Base-by-base conservation (phyloP, 164 flowering plant genomes). In the Magnolia changhungtana region DNA sequence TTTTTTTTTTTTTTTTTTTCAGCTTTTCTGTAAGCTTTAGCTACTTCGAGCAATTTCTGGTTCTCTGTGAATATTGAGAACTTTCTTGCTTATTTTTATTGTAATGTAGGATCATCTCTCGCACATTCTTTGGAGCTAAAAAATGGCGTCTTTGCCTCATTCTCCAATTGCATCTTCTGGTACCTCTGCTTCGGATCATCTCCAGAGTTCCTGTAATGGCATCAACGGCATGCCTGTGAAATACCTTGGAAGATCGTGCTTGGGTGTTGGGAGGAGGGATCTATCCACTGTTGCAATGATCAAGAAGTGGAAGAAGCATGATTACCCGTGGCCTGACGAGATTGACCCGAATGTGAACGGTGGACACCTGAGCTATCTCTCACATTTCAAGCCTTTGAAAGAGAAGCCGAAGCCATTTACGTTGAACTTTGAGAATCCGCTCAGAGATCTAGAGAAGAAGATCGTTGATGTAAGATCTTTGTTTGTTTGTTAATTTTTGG, bases 361-460 rank as follows among this genome's bases (percentile, higher is more conserved):
- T 6, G 97, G 95, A 63, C 61, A 82, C 19, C 85, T 90, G 7
- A 86, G 80, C 59, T 90, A 91, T 78, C 88, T 94, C 51, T 94
- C 98, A 1, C 81, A 70, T 81, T 96, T 96, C 86, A 94, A 96
- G 89, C 98, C 97, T 49, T 79, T 91, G 78, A 88, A 86, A 78
- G 94, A 90, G 83, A 92, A 84, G 85, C 95, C 89, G 2, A 94
- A 96, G 83, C 93, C 92, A 0, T 95, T 91, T 16, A 88, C 88
- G 51, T 76, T 96, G 83, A 93, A 83, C 16, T 96, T 96, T 63
- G 99, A 96, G 91, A 94, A 82, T 76, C 99, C 99, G 9, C 96
- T 96, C 20, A 63, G 90, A 82, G 93, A 81, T 72, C 83, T 96
- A 63, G 90, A 92, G 78, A 90, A 86, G 89, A 89, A 91, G 85